Evolutionary conservation across 495 filamentous ascomycete species (phyloP).

Genomic region (Talaromyces borbonicus): DNA sequence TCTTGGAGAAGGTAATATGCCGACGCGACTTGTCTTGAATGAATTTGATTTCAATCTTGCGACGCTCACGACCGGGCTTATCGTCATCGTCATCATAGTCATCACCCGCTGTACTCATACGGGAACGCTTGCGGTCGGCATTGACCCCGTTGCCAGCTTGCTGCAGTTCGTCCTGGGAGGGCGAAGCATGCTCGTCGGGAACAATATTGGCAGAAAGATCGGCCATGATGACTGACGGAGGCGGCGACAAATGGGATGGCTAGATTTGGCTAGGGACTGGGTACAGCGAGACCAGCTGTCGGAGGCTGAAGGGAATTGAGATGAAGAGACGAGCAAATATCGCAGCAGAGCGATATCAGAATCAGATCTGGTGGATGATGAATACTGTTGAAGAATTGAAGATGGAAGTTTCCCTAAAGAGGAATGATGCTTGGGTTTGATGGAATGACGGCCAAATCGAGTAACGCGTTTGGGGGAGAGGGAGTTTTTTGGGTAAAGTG

Average conservation of each 20-base stretch:
- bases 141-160: slow-evolving; percentile 41
- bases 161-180: slow-evolving; percentile 43
- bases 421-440: slow-evolving; percentile 31
- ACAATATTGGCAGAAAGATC: slow-evolving; percentile 32
- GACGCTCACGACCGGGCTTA: slow-evolving; percentile 93
- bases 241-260: slow-evolving; percentile 1
- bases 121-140: slow-evolving; percentile 77
- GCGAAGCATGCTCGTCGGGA: slow-evolving; percentile 38
- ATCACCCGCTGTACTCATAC: slow-evolving; percentile 67
- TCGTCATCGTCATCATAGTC: slow-evolving; percentile 98
- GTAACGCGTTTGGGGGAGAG: slow-evolving; percentile 38
- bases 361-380: slow-evolving; percentile 6
- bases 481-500: slow-evolving; percentile 14
- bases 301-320: not conserved
- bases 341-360: not conserved
- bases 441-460: slow-evolving; percentile 40
- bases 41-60: slow-evolving; percentile 99
- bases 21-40: slow-evolving; percentile 99
- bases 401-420: slow-evolving; percentile 34
- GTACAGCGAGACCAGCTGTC: not conserved
- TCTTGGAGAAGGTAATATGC: slow-evolving; percentile 99
- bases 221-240: slow-evolving; percentile 30
- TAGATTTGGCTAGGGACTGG: not conserved
- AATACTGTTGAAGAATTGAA: slow-evolving; percentile 10
- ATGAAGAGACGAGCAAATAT: too few relatives aligned